phyloP scores from a whole-genome alignment of 192 early-diverging fungal species.

The Coemansia sp. region DNA sequence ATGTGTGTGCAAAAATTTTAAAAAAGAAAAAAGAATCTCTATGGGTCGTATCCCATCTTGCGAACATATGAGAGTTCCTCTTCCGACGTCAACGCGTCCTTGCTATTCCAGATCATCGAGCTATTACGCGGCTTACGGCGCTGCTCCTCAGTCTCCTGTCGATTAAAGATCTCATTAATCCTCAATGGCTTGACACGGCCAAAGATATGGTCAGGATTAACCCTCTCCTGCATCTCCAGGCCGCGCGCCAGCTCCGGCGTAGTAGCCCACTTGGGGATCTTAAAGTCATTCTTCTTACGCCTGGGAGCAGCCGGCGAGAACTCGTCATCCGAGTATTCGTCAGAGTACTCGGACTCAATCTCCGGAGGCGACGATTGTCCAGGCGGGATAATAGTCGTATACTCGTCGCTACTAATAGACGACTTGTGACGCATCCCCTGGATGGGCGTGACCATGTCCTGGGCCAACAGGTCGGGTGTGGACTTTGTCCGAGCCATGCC shows the following conservation, averaged over 20 bases:
- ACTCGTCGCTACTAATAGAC: constrained; percentile 32
- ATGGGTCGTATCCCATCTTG: constrained; percentile 53
- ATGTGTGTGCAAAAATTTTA: neutral
- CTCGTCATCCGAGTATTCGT: constrained; percentile 54
- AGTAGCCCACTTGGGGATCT: constrained; percentile 53
- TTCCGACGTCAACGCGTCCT: constrained; percentile 46
- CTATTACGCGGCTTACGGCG: constrained; percentile 50
- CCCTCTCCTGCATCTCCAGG: constrained; percentile 35
- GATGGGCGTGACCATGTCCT: neutral
- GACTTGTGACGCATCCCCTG: constrained; percentile 7
- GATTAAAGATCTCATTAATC: constrained; percentile 55
- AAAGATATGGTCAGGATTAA: constrained; percentile 58
- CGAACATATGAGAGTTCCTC: constrained; percentile 56
- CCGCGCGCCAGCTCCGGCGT: constrained; percentile 54
- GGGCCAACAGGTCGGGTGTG: constrained; percentile 28
- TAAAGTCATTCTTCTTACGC: constrained; percentile 47
- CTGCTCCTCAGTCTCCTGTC: constrained; percentile 16
- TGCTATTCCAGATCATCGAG: constrained; percentile 57
- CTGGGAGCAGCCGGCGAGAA: constrained; percentile 40
- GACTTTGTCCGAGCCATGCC: constrained; percentile 33
- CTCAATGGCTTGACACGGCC: constrained; percentile 49
- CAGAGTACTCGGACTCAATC: constrained; percentile 53
- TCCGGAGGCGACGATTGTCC: constrained; percentile 50
- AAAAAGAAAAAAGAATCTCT: neutral
- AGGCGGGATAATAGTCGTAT: constrained; percentile 43